Base-by-base conservation (phyloP, 352 stramenopile species). In the Phytophthora syringae region DNA sequence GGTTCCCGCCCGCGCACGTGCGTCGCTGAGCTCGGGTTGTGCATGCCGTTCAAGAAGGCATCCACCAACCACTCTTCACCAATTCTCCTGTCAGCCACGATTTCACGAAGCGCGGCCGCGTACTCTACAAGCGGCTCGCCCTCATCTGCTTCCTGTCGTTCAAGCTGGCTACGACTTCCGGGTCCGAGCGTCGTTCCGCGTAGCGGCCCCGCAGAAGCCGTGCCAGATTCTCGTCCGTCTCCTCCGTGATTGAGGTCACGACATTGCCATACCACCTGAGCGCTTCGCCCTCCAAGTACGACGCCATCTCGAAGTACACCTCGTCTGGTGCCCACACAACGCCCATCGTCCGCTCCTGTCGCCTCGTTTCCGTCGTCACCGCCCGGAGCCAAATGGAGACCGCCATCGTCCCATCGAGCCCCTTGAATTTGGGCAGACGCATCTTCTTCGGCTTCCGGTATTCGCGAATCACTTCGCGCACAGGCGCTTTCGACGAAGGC, bases 261-360 rank as follows among this genome's bases (percentile, higher is more conserved):
- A 67, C 20, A 3, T 43, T 63, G 11, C n/a, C 55, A 9, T 56
- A 63, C 44, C 55, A 63, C 3, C 55, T 21, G 3, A 43, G 16
- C 13, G 44, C 55, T 13, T 63, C 55, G 0, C 55, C 55, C 1
- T 56, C 55, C 10, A 56, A 20, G 13, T 56, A 34, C 12, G 55
- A 16, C 1, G 55, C 55, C 1, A 63, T 44, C n/a, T 63, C 44
- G 32, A 43, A 44, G 24, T 63, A 63, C 1, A 51, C 44, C 13
- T 63, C 36, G 21, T 54, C 22, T 2, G 10, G 18, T 22, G n/a
- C n/a, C n/a, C 54, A 54, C 3, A 49, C 3, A 0, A 55, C 43
- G 7, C 43, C 30, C 43, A 63, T 48, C 13, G 55, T 50, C n/a
- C 36, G 43, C 1, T 30, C 44, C 22, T 49, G 43, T 0, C 43